These are phyloP conservation scores for Taiwanofungus camphoratus DNA, from an alignment of 1,284 basidiomycete species.

Conservation along the genomic window DNA sequence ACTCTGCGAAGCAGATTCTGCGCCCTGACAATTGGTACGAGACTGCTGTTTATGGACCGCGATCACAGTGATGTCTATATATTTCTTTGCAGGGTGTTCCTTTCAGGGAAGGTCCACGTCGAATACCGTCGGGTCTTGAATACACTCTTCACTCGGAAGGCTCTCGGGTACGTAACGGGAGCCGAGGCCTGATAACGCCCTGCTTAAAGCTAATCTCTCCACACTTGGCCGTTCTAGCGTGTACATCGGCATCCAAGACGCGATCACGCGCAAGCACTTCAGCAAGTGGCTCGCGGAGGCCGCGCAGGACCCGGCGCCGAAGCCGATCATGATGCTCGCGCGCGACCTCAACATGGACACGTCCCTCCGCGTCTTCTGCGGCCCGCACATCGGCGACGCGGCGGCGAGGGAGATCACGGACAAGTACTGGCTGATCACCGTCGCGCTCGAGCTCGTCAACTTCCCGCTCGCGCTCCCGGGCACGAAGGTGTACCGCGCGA, in stretches of 20 bases:
- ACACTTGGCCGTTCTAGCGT: conserved; percentile 43
- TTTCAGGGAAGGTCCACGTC: conserved; percentile 90
- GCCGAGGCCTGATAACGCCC: background rate
- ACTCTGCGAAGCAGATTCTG: conserved; percentile 88
- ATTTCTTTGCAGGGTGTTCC: conserved; percentile 73
- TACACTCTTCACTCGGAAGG: conserved; percentile 90
- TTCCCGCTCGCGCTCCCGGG: conserved; percentile 96
- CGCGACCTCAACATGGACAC: conserved; percentile 98
- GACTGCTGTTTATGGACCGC: background rate
- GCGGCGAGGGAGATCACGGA: conserved; percentile 81
- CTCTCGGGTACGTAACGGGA: conserved; percentile 61
- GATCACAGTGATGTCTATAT: conserved; percentile 6
- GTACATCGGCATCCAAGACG: conserved; percentile 86
- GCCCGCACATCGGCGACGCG: conserved; percentile 79
- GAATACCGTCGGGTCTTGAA: conserved; percentile 94
- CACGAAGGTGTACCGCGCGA: conserved; percentile 94
- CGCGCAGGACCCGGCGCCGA: conserved; percentile 42
- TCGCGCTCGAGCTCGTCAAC: conserved; percentile 96
- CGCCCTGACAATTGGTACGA: conserved; percentile 86
- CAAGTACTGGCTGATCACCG: conserved; percentile 96
- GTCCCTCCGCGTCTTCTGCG: conserved; percentile 93
- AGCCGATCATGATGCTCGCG: conserved; percentile 85
- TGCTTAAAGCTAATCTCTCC: background rate
- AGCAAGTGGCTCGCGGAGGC: conserved; percentile 62
- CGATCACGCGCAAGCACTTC: conserved; percentile 78